These are phyloP conservation scores for Daldinia childiae DNA, from an alignment of 495 filamentous ascomycete species.

Conservation along the genomic window DNA sequence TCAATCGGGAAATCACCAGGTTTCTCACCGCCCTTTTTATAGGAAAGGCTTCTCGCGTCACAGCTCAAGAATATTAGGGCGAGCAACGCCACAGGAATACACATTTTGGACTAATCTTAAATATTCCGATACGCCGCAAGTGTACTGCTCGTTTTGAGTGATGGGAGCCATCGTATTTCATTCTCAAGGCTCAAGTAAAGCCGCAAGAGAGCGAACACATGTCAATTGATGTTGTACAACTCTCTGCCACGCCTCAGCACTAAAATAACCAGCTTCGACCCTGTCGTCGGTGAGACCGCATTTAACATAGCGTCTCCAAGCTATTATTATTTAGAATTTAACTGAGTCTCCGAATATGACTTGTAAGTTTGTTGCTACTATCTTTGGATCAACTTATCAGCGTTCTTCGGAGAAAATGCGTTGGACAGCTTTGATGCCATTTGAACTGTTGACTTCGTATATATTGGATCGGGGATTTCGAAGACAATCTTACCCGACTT, in stretches of 20 bases:
- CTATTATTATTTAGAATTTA: not conserved
- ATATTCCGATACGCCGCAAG: slow-evolving; percentile 19
- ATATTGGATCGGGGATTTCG: slow-evolving; percentile 2
- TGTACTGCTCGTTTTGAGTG: not conserved
- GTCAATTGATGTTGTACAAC: slow-evolving; percentile 30
- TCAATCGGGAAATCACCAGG: slow-evolving; percentile 16
- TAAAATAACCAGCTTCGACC: slow-evolving; percentile 18
- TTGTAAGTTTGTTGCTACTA: slow-evolving; percentile 11
- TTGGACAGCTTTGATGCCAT: slow-evolving; percentile 8
- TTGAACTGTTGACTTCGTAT: not conserved
- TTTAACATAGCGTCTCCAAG: not conserved
- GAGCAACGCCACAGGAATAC: slow-evolving; percentile 26
- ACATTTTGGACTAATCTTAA: not conserved
- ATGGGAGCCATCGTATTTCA: slow-evolving; percentile 7
- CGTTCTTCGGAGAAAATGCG: slow-evolving; percentile 14
- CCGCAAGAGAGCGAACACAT: slow-evolving; percentile 30
- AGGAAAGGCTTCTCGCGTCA: slow-evolving; percentile 18
- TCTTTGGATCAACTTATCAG: slow-evolving; percentile 17
- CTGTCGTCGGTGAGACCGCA: slow-evolving; percentile 14
- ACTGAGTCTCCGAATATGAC: slow-evolving; percentile 8
- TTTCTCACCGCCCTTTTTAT: slow-evolving; percentile 38
- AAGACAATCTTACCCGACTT: not conserved
- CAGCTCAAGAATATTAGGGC: slow-evolving; percentile 16
- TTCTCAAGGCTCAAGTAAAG: not conserved
- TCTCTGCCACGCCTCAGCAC: slow-evolving; percentile 23